A percentile compares a stretch with the other conserved stretches of the same genome.
These are phyloP conservation scores for Colletotrichum sp. DNA, from an alignment of 2,329 filamentous ascomycete genomes.

Conservation along the genomic window DNA sequence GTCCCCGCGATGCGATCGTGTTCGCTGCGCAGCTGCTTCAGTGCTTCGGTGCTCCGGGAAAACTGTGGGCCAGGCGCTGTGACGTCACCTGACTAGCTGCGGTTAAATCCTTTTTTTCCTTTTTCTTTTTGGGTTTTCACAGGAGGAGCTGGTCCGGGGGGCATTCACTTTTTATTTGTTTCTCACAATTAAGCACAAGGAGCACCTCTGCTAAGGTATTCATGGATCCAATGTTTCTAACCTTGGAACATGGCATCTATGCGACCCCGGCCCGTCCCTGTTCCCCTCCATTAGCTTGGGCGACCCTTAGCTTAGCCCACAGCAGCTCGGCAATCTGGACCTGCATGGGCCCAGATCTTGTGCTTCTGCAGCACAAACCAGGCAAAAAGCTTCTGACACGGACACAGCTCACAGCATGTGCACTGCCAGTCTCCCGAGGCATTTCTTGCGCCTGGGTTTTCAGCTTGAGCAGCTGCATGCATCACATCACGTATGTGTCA, in stretches of 20 bases:
- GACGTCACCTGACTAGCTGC: not conserved
- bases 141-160: not conserved
- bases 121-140: not conserved
- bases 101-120: not conserved
- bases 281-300: not conserved
- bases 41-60: not conserved
- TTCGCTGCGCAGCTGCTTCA: not conserved
- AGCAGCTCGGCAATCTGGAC: not conserved
- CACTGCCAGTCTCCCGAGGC: not conserved
- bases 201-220: not conserved
- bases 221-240: not conserved
- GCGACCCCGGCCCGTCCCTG: not conserved
- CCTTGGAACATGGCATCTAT: not conserved
- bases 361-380: not conserved
- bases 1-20: not conserved
- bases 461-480: not conserved
- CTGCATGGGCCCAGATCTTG: not conserved
- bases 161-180: not conserved
- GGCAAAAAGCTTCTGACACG: not conserved
- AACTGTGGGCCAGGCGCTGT: not conserved
- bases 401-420: not conserved
- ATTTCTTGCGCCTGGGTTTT: not conserved
- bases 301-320: not conserved
- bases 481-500: not conserved
- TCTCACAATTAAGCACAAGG: not conserved